Evolutionary conservation across 345 rosid species (phyloP).

Genomic region (Citrus medica): DNA sequence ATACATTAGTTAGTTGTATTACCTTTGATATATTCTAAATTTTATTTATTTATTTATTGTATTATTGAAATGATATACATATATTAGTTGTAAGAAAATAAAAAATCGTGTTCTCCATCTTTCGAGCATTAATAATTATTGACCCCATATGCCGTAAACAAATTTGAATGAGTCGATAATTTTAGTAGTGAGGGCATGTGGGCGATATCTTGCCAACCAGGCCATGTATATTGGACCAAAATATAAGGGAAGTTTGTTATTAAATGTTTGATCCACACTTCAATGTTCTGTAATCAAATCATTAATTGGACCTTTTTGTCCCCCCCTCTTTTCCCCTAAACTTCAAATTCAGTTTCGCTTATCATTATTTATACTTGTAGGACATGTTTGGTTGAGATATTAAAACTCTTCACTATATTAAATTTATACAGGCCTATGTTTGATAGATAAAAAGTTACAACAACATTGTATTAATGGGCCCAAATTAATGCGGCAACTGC

Average conservation of each 20-base stretch:
- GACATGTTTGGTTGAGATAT: too few relatives aligned
- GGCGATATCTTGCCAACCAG: slow-evolving; percentile 14
- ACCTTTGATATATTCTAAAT: too few relatives aligned
- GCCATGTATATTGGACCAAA: neutral
- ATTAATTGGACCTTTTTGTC: neutral
- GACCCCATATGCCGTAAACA: neutral
- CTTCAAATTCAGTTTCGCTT: neutral
- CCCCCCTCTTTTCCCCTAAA: neutral
- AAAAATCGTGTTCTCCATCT: neutral
- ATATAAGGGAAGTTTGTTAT: neutral
- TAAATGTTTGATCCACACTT: neutral
- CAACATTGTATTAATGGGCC: too few relatives aligned
- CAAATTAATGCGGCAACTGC: too few relatives aligned
- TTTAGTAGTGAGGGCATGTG: neutral
- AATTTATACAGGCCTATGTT: too few relatives aligned
- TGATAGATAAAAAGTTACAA: too few relatives aligned
- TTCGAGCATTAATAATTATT: neutral
- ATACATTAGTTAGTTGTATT: too few relatives aligned
- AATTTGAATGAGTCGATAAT: neutral
- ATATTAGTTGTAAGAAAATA: too few relatives aligned
- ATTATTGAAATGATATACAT: neutral
- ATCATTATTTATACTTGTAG: too few relatives aligned
- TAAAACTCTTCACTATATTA: too few relatives aligned
- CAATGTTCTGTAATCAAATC: neutral
- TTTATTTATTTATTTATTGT: neutral